Evolutionary conservation across 176 grass and related monocot genomes (phyloP).

Genomic region (Alopecurus myosuroides): DNA sequence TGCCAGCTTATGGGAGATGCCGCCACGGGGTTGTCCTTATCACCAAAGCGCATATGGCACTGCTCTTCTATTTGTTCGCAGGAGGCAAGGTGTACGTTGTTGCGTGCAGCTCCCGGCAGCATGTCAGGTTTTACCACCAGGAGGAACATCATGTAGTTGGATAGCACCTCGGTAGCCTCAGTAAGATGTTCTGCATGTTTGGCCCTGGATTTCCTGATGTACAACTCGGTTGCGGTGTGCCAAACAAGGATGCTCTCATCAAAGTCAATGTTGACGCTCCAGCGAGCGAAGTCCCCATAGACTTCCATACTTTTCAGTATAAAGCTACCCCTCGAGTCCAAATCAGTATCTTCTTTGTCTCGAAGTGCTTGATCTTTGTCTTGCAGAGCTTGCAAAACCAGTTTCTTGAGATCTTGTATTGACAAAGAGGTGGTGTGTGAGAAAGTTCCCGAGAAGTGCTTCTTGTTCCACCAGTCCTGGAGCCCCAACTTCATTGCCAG

Average conservation of each 20-base stretch:
- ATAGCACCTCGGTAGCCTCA: background rate
- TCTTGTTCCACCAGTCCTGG: background rate
- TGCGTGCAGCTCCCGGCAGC: background rate
- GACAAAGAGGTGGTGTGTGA: background rate
- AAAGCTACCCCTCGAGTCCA: conserved; percentile 32
- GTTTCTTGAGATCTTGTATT: background rate
- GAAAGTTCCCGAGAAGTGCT: background rate
- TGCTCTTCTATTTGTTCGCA: background rate
- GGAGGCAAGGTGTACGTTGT: background rate
- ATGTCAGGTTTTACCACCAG: background rate
- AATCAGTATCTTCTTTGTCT: background rate
- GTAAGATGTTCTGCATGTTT: background rate
- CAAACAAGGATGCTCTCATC: conserved; percentile 7
- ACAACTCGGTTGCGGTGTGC: background rate
- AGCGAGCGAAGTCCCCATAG: conserved; percentile 16
- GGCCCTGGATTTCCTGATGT: background rate
- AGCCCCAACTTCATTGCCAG: background rate
- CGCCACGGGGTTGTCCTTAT: background rate
- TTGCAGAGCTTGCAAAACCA: background rate
- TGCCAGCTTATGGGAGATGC: background rate
- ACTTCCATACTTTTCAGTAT: conserved; percentile 24
- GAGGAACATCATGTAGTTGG: background rate
- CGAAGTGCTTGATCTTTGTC: background rate
- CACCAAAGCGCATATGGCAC: background rate
- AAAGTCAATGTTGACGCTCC: conserved; percentile 36